Conservation (phyloP, 169 alveolate genomes). For the Theileria annulata region DNA sequence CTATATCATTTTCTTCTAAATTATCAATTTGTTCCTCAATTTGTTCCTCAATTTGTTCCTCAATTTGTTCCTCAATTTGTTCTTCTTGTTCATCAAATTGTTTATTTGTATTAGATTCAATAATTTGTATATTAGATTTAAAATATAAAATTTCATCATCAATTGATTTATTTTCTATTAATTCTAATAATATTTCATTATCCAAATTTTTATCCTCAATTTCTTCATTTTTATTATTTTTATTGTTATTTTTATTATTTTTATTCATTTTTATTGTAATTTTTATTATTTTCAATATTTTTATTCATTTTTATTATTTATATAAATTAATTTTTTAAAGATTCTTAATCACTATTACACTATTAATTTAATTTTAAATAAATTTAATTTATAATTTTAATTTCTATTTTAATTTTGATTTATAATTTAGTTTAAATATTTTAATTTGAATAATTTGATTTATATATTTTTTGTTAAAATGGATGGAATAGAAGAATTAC, state of each 20-base stretch:
- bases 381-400: too few species aligned
- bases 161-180: constrained; percentile 39
- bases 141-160: constrained; percentile 51
- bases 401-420: background rate
- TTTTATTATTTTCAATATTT: too few species aligned
- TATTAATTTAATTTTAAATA: too few species aligned
- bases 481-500: constrained; percentile 55
- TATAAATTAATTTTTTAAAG: too few species aligned
- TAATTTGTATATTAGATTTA: constrained; percentile 34
- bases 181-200: constrained; percentile 19
- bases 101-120: too few species aligned
- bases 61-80: background rate
- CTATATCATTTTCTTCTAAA: background rate
- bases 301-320: too few species aligned
- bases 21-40: background rate
- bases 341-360: too few species aligned
- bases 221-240: background rate
- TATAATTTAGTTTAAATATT: background rate
- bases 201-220: background rate
- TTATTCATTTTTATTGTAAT: background rate
- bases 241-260: too few species aligned
- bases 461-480: background rate
- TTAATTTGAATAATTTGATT: background rate
- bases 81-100: too few species aligned
- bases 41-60: background rate